Percentiles rank a stretch among this genome's conserved stretches.
Conservation (phyloP, 441 rosid species). For the Jatropha multifida region DNA sequence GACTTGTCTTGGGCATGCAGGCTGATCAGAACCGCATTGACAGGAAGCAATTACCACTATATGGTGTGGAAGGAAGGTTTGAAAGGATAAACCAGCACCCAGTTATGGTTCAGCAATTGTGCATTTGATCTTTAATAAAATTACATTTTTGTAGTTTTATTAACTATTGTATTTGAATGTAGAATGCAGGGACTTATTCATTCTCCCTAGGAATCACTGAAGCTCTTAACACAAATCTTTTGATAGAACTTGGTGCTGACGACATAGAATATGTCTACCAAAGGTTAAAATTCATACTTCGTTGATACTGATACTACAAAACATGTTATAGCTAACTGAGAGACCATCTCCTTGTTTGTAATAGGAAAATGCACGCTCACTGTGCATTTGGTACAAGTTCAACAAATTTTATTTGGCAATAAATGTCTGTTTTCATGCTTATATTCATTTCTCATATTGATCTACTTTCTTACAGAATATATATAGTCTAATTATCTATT, state of each 20-base stretch:
- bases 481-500: too few relatives aligned
- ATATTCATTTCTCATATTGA: not conserved
- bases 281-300: conserved; percentile 38
- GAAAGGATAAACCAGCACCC: conserved; percentile 97
- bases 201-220: conserved; percentile 94
- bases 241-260: conserved; percentile 87
- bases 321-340: too few relatives aligned
- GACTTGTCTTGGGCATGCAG: conserved; percentile 41
- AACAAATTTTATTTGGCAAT: not conserved
- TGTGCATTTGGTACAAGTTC: not conserved
- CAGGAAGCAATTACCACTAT: conserved; percentile 69
- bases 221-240: conserved; percentile 77
- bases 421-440: not conserved
- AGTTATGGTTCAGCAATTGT: conserved; percentile 45
- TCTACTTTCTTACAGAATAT: too few relatives aligned
- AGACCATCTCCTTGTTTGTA: not conserved
- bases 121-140: conserved; percentile 18
- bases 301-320: not conserved
- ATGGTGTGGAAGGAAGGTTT: conserved; percentile 83
- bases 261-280: conserved; percentile 96
- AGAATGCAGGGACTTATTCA: conserved; percentile 83
- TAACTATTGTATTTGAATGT: conserved; percentile 28
- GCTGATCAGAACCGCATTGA: conserved; percentile 73
- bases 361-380: not conserved
- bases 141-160: conserved; percentile 3